Evolutionary conservation across 441 rosid species (phyloP), one percentile per base, ranked within the genome.

Genomic region (Syzygium syzygioides): DNA sequence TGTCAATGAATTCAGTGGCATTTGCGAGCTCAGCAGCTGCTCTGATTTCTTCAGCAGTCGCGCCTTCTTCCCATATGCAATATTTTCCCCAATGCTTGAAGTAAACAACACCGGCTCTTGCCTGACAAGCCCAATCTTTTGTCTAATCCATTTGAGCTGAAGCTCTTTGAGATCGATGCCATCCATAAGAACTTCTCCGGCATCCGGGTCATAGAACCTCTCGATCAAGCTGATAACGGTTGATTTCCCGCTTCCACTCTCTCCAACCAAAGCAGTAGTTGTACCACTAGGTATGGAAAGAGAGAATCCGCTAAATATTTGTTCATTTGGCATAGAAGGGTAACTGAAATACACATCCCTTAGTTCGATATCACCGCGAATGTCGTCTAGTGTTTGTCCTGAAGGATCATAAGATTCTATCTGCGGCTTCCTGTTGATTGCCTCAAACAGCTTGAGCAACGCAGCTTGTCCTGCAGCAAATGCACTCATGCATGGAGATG

Each of bases 401-500:
- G 52, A 37, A 52, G 52, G n/a, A 52, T 79, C n/a, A 6, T 52
- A 15, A 19, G 25, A 53, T 23, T 23, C 52, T 6, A 95, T 95
- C 57, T 60, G 91, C 1, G 98, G 96, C 86, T 90, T 90, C 86
- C 97, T 88, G 55, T 94, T 87, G 66, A 96, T 96, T 15, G 96
- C 94, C 90, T 96, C 95, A 55, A 95, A 96, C 96, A 95, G 96
- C 93, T 96, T 96, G 85, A 91, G 96, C 0, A 98, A 98, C 12
- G 97, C 98, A 28, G 96, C 96, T 90, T 93, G 94, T 76, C 97
- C 98, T 7, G 95, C 91, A 41, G 96, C 95, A 90, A 96, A 96
- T 66, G 96, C 95, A 88, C 92, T 94, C 88, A 96, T 18, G 88
- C 91, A 88, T 25, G 96, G 96, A 57, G 95, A 93, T 79, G 98